Evolutionary conservation across 192 early-diverging fungal species (phyloP).

Genomic region (Powellomyces hirtus): DNA sequence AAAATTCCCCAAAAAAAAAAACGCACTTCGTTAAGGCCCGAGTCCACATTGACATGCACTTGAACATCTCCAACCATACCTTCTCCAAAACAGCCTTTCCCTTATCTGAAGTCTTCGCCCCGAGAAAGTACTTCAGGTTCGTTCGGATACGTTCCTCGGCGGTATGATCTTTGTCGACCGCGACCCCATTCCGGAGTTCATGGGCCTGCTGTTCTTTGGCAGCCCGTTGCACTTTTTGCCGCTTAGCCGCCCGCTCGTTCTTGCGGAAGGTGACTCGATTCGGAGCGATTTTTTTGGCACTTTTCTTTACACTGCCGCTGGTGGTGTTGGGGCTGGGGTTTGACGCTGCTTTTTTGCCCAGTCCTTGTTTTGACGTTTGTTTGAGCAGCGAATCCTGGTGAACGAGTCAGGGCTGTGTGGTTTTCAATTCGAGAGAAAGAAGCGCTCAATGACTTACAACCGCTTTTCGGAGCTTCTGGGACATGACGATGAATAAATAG

Average conservation of each 20-base stretch:
- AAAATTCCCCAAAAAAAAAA: too few species aligned
- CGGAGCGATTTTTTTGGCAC: neutral
- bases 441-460: neutral
- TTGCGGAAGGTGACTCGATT: neutral
- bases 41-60: too few species aligned
- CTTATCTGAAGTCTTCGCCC: neutral
- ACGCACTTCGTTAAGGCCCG: too few species aligned
- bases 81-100: neutral
- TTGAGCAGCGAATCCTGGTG: neutral
- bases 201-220: neutral
- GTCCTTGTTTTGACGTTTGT: neutral
- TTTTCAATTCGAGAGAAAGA: neutral
- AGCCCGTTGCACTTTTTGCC: neutral
- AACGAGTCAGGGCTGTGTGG: neutral
- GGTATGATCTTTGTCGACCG: neutral
- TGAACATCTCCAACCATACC: too few species aligned
- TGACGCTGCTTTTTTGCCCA: neutral
- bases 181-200: neutral
- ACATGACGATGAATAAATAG: too few species aligned
- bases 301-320: neutral
- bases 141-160: neutral
- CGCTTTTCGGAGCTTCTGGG: neutral
- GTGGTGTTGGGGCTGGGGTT: neutral
- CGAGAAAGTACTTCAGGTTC: neutral
- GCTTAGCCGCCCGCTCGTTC: constrained; percentile 1